Conservation (phyloP, 2,329 filamentous ascomycete genomes). For the Colletotrichum siamense region DNA sequence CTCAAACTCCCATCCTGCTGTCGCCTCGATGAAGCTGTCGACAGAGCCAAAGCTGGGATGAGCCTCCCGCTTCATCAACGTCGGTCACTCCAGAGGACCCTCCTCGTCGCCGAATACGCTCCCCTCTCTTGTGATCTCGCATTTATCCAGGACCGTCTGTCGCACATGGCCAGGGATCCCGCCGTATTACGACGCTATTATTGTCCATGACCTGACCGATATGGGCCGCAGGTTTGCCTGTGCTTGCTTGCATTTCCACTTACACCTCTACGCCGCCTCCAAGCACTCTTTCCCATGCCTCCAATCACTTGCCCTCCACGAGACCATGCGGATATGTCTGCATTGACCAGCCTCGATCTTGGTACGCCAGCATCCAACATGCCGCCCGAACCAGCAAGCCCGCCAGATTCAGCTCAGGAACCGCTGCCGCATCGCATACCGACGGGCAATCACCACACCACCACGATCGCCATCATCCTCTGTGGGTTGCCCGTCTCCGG, state of each 20-base stretch:
- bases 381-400: neutral
- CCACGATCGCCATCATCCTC: neutral
- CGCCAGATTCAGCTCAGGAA: neutral
- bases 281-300: neutral
- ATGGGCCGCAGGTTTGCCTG: slow-evolving; percentile 3
- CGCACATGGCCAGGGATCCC: slow-evolving; percentile 5
- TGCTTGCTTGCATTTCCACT: neutral
- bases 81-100: neutral
- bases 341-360: neutral
- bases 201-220: neutral
- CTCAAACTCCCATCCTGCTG: neutral
- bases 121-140: neutral
- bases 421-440: neutral
- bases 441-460: neutral
- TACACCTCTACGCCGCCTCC: neutral
- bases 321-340: neutral
- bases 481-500: neutral
- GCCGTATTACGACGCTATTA: neutral
- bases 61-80: neutral
- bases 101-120: neutral
- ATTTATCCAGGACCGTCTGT: neutral
- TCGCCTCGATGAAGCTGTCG: neutral
- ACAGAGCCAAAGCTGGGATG: neutral
- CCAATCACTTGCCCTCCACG: neutral
- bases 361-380: neutral